Base-by-base conservation (phyloP, 768 basidiomycete species). In the Mrakia frigida region DNA sequence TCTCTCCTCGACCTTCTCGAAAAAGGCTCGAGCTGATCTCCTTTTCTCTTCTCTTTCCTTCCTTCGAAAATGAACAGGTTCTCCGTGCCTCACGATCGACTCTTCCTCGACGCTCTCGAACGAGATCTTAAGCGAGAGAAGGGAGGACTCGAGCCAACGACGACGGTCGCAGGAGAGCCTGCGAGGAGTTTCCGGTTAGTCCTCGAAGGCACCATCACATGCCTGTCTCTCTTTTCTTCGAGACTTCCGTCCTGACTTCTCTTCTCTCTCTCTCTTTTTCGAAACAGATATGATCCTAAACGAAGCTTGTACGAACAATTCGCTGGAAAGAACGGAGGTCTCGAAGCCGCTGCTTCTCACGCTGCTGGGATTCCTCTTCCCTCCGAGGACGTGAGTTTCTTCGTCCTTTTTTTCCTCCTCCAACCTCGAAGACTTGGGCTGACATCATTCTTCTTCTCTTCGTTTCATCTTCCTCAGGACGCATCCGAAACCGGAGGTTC, bases 41-140 rank as follows among this genome's bases (percentile, higher is more conserved):
- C 79, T 65, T 68, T n/a, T n/a, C n/a, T 61, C 59, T 35, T 41
- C 28, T 39, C 75, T 43, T 21, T 39, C 35, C 75, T 59, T 56
- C 73, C 33, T 46, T 73, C 41, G 25, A 41, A 37, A 46, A 59
- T 70, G 70, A 60, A 7, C 82, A 95, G 93, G 93, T 97, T 93
- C 85, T 95, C 94, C 9, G 95, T 98, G 9, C 95, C 95, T 3
- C 95, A 98, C 78, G 95, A 98, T 83, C 90, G 94, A 46, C 90
- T 98, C 74, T 98, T 97, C 87, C 89, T 98, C 72, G 95, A 98
- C 81, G 95, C 95, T 28, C 88, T 98, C 68, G 95, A 98, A 83
- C 91, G 95, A 68, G 95, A 98, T 83, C 88, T 97, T 75, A 97
- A 96, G 85, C 89, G 95, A 43, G 95, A 97, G 84, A 96, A 94